These are phyloP conservation scores for Clavispora phyllophila DNA, from an alignment of 805 yeast genomes.

Conservation along the genomic window DNA sequence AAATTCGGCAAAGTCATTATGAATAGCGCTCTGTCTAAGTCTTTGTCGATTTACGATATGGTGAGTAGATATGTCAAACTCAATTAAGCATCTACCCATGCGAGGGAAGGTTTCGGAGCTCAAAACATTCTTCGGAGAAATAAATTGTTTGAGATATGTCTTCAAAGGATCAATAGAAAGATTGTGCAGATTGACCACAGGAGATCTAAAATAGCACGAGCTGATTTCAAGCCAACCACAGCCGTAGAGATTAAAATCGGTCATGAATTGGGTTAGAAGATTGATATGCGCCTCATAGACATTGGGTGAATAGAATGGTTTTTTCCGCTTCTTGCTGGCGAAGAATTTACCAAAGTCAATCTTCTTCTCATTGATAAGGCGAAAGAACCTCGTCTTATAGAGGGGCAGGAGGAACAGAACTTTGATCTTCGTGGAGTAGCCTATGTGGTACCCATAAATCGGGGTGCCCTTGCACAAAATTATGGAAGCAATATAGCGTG, in stretches of 20 bases:
- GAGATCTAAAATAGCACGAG: slow-evolving; percentile 51
- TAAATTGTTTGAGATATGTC: slow-evolving; percentile 15
- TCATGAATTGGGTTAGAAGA: slow-evolving; percentile 64
- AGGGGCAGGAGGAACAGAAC: slow-evolving; percentile 63
- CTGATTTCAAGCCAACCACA: slow-evolving; percentile 67
- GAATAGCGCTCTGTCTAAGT: slow-evolving; percentile 43
- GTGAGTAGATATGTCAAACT: slow-evolving; percentile 64
- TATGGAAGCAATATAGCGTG: slow-evolving; percentile 51
- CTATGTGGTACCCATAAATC: slow-evolving; percentile 77
- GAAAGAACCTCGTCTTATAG: slow-evolving; percentile 49
- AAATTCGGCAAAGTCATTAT: slow-evolving; percentile 44
- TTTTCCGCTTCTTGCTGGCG: too few relatives aligned
- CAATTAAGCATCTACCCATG: slow-evolving; percentile 60
- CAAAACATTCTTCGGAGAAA: slow-evolving; percentile 27
- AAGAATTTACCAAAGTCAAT: slow-evolving; percentile 8
- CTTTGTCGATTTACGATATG: slow-evolving; percentile 53
- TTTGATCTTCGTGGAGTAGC: slow-evolving; percentile 61
- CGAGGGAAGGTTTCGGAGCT: slow-evolving; percentile 35
- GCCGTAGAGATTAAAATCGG: slow-evolving; percentile 81
- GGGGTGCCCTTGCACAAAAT: slow-evolving; percentile 70
- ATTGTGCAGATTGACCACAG: slow-evolving; percentile 30
- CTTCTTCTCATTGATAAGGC: slow-evolving; percentile 31
- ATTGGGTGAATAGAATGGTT: neutral
- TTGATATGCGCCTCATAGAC: slow-evolving; percentile 79
- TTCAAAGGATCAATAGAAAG: slow-evolving; percentile 8